These are phyloP conservation scores for Stenogyne calaminthoides DNA, from an alignment of 305 asterid genomes.

Conservation along the genomic window DNA sequence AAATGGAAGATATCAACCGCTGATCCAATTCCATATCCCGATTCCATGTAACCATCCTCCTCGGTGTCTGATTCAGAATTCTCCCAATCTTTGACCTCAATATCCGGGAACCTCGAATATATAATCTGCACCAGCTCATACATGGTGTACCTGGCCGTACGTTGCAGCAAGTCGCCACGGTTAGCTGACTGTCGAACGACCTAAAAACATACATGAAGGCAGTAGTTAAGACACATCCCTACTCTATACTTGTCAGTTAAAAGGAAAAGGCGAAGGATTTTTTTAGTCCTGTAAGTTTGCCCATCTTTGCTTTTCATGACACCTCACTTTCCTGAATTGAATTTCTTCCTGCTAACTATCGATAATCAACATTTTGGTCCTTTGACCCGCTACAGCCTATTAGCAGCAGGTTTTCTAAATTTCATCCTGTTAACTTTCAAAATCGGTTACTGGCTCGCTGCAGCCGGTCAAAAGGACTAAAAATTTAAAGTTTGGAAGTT, in stretches of 20 bases:
- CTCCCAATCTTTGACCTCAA: slow-evolving; percentile 81
- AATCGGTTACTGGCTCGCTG: too few relatives aligned
- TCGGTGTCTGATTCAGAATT: slow-evolving; percentile 84
- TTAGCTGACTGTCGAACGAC: slow-evolving; percentile 78
- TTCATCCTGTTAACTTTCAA: too few relatives aligned
- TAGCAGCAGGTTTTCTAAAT: too few relatives aligned
- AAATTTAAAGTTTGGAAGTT: too few relatives aligned
- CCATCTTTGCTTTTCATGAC: too few relatives aligned
- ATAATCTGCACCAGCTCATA: slow-evolving; percentile 79
- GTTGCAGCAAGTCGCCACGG: slow-evolving; percentile 76
- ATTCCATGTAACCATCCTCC: slow-evolving; percentile 68
- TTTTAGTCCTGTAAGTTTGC: too few relatives aligned
- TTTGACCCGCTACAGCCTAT: too few relatives aligned
- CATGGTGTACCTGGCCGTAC: slow-evolving; percentile 84
- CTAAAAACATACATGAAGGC: slow-evolving; percentile 50
- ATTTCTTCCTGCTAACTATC: too few relatives aligned
- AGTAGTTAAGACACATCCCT: background rate
- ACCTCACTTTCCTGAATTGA: too few relatives aligned
- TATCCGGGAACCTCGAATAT: slow-evolving; percentile 66
- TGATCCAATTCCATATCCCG: slow-evolving; percentile 75
- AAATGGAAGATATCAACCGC: slow-evolving; percentile 87
- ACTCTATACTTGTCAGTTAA: background rate
- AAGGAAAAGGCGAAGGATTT: background rate
- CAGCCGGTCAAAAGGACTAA: too few relatives aligned
- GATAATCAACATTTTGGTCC: too few relatives aligned